Percentiles rank a stretch among this genome's conserved stretches.
Evolutionary conservation across 257 asterid species (phyloP).

Genomic region (Catharanthus roseus): DNA sequence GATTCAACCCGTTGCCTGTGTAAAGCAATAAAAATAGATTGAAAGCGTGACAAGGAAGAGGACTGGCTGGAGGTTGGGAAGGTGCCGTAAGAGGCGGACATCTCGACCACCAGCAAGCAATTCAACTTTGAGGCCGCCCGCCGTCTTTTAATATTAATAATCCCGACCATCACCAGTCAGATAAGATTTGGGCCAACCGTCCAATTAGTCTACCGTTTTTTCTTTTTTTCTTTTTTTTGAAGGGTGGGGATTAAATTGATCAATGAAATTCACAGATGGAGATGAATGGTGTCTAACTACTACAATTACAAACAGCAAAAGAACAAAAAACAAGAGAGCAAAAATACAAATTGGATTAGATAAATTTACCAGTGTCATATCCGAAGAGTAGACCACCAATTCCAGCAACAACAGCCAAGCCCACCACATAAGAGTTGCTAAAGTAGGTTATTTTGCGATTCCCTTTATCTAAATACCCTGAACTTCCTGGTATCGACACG

Average conservation of each 20-base stretch:
- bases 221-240: too few relatives aligned
- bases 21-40: too few relatives aligned
- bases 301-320: too few relatives aligned
- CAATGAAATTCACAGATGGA: not conserved
- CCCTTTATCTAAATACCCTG: constrained; percentile 43
- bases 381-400: constrained; percentile 94
- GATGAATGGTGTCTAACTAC: not conserved
- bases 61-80: not conserved
- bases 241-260: too few relatives aligned
- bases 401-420: constrained; percentile 76
- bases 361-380: constrained; percentile 71
- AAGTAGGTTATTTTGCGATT: constrained; percentile 51
- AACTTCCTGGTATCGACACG: constrained; percentile 51
- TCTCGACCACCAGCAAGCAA: not conserved
- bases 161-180: too few relatives aligned
- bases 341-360: not conserved
- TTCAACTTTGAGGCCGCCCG: not conserved
- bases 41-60: too few relatives aligned
- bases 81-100: not conserved
- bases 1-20: too few relatives aligned
- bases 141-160: too few relatives aligned
- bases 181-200: not conserved
- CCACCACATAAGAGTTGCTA: constrained; percentile 76
- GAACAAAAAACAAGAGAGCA: not conserved
- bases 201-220: not conserved